phyloP scores from a whole-genome alignment of 257 asterid genomes.

The Paraleonurus japonicus region DNA sequence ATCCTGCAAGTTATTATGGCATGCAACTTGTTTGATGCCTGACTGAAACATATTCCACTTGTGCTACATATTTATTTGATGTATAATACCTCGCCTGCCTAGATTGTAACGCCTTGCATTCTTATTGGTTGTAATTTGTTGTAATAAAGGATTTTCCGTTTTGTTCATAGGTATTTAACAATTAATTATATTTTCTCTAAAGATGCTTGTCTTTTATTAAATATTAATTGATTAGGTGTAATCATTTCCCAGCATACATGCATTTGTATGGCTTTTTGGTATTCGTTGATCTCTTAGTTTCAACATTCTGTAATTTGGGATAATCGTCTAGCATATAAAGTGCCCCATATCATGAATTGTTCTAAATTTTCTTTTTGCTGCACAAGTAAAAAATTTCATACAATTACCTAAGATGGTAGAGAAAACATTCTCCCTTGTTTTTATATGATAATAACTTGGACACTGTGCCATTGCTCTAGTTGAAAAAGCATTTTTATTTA shows the following conservation, averaged over 20 bases:
- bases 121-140: constrained; percentile 22
- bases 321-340: too few relatives aligned
- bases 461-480: background rate
- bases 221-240: background rate
- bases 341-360: too few relatives aligned
- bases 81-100: constrained; percentile 39
- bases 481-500: background rate
- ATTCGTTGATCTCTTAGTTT: background rate
- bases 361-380: background rate
- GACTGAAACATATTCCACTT: constrained; percentile 20
- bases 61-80: constrained; percentile 40
- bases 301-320: too few relatives aligned
- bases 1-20: constrained; percentile 29
- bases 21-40: constrained; percentile 25
- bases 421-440: background rate
- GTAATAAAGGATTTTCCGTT: background rate
- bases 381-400: background rate
- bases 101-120: constrained; percentile 20
- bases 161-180: constrained; percentile 14
- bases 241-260: background rate
- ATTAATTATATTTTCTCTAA: constrained; percentile 12
- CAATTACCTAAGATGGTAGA: background rate
- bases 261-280: background rate
- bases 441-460: background rate
- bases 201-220: background rate